Evolutionary conservation across 2,329 filamentous ascomycete genomes (phyloP).

Genomic region (Ophiostoma fasciatum): DNA sequence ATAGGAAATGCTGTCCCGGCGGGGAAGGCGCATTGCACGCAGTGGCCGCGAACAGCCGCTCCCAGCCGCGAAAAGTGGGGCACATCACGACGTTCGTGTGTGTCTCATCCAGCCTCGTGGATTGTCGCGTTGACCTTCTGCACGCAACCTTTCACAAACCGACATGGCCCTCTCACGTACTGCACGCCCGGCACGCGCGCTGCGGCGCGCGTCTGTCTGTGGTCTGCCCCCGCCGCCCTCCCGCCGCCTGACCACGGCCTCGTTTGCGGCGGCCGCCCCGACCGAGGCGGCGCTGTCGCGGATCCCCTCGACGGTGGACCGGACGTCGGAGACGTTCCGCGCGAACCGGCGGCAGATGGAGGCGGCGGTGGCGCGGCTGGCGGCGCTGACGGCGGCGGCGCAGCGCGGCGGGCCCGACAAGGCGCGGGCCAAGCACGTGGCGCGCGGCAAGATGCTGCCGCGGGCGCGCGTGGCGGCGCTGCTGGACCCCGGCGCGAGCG

Average conservation of each 20-base stretch:
- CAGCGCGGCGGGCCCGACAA: conserved; percentile 67
- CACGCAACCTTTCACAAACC: too few relatives aligned
- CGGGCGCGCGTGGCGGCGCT: conserved; percentile 77
- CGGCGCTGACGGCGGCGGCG: conserved; percentile 54
- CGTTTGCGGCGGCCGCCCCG: conserved; percentile 68
- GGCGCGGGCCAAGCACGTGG: conserved; percentile 73
- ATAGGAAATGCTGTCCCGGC: too few relatives aligned
- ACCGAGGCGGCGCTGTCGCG: conserved; percentile 65
- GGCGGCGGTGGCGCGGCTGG: conserved; percentile 53
- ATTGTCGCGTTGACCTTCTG: too few relatives aligned
- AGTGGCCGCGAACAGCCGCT: too few relatives aligned
- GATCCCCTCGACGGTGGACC: conserved; percentile 62
- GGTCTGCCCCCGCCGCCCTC: too few relatives aligned
- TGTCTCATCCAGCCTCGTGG: too few relatives aligned
- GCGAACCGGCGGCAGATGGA: conserved; percentile 71
- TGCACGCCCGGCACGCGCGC: conserved; percentile 1
- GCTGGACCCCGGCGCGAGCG: conserved; percentile 75
- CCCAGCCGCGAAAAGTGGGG: too few relatives aligned
- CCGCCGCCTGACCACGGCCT: conserved; percentile 36
- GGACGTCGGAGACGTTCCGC: conserved; percentile 60
- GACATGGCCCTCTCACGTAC: too few relatives aligned
- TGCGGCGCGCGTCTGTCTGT: neutral
- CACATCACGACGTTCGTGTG: too few relatives aligned
- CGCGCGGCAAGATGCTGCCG: conserved; percentile 85
- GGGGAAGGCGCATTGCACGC: too few relatives aligned